These are phyloP conservation scores for Chlamydomonas sp. DNA, from an alignment of 139 green algal species.

Conservation along the genomic window DNA sequence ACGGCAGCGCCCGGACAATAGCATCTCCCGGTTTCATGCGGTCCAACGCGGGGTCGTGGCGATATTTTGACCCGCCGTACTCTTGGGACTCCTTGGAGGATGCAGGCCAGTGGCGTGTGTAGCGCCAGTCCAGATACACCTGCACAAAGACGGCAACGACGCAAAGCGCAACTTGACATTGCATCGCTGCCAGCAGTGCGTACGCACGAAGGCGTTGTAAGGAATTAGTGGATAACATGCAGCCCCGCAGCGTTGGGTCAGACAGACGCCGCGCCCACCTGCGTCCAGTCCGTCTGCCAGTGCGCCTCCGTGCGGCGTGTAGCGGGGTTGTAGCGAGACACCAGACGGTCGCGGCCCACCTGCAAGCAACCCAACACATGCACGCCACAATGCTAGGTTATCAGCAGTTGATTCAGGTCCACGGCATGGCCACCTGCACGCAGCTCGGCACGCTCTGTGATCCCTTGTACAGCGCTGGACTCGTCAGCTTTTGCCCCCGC, in stretches of 20 bases:
- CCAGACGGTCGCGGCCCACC: neutral
- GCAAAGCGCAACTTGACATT: too few species aligned
- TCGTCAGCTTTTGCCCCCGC: too few species aligned
- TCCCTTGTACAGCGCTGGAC: too few species aligned
- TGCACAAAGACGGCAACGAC: too few species aligned
- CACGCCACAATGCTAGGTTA: neutral
- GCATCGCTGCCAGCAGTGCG: too few species aligned
- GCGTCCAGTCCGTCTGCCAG: conserved; percentile 13
- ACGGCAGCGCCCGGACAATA: conserved; percentile 15
- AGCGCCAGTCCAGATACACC: conserved; percentile 8
- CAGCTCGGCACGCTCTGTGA: too few species aligned
- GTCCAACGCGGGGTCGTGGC: conserved; percentile 25
- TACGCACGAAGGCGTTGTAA: too few species aligned
- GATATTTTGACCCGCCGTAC: conserved; percentile 38
- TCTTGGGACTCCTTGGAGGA: conserved; percentile 4
- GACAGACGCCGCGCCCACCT: neutral
- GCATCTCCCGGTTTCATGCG: conserved; percentile 1
- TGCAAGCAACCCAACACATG: neutral
- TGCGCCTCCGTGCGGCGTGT: neutral
- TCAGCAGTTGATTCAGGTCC: too few species aligned
- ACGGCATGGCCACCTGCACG: too few species aligned
- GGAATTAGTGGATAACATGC: too few species aligned
- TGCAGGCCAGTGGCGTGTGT: conserved; percentile 7
- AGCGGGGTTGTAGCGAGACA: conserved; percentile 15
- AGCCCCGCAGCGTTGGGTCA: too few species aligned